Evolutionary conservation across 495 filamentous ascomycete genomes (phyloP).

Genomic region (Beverwykella pulmonaria): DNA sequence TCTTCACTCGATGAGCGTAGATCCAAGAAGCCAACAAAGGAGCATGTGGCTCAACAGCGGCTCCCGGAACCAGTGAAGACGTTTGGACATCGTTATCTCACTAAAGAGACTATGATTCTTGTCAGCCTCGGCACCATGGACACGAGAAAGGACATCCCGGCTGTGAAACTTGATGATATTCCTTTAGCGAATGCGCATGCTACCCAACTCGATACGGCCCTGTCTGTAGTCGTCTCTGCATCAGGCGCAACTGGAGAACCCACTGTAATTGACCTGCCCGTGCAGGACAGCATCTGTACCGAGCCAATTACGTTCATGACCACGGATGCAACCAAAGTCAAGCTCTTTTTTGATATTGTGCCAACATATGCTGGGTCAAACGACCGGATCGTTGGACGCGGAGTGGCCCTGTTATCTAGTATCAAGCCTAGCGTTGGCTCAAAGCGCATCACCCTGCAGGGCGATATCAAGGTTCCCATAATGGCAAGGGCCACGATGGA

Average conservation of each 20-base stretch:
- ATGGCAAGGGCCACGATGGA: slow-evolving; percentile 78
- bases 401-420: slow-evolving; percentile 83
- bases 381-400: slow-evolving; percentile 86
- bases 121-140: slow-evolving; percentile 95
- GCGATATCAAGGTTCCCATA: slow-evolving; percentile 91
- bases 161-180: slow-evolving; percentile 87
- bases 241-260: slow-evolving; percentile 82
- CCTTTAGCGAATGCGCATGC: slow-evolving; percentile 83
- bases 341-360: slow-evolving; percentile 90
- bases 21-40: slow-evolving; percentile 52
- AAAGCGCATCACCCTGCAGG: slow-evolving; percentile 82
- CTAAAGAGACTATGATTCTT: slow-evolving; percentile 81
- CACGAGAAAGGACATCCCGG: slow-evolving; percentile 73
- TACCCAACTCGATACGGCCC: slow-evolving; percentile 89
- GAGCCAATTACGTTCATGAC: slow-evolving; percentile 90
- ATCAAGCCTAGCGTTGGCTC: slow-evolving; percentile 79
- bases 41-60: slow-evolving; percentile 45
- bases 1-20: slow-evolving; percentile 59
- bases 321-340: slow-evolving; percentile 74
- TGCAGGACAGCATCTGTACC: slow-evolving; percentile 89
- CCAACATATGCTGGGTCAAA: slow-evolving; percentile 92
- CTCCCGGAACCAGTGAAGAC: slow-evolving; percentile 79
- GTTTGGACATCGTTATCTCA: slow-evolving; percentile 95
- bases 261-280: slow-evolving; percentile 85
- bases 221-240: slow-evolving; percentile 91